A percentile compares a stretch with the other conserved stretches of the same genome.
Evolutionary conservation across 192 early-diverging fungal species (phyloP).

Genomic region (Mortierella claussenii): DNA sequence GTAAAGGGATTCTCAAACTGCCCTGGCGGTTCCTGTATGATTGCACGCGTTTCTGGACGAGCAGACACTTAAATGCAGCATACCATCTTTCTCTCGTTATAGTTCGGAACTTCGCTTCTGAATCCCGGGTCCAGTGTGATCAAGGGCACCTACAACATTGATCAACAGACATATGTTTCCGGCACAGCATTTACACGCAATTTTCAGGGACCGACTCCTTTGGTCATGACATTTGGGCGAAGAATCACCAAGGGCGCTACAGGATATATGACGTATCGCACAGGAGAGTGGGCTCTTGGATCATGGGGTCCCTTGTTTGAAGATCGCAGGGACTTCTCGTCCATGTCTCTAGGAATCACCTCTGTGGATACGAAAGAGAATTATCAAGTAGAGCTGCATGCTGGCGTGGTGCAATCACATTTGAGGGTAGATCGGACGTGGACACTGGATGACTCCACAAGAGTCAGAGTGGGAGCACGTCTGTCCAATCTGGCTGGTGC

Average conservation of each 20-base stretch:
- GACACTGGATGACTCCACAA: constrained; percentile 52
- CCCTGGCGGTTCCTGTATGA: too few species aligned
- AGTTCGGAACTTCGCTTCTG: constrained; percentile 64
- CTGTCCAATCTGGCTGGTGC: constrained; percentile 61
- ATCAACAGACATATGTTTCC: constrained; percentile 69
- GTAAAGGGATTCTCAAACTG: constrained; percentile 37
- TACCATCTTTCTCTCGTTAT: too few species aligned
- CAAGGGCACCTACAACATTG: constrained; percentile 62
- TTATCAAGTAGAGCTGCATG: constrained; percentile 64
- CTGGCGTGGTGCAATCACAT: constrained; percentile 60
- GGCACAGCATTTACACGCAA: constrained; percentile 61
- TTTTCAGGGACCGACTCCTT: constrained; percentile 70
- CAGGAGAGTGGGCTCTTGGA: constrained; percentile 77
- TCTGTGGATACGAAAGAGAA: constrained; percentile 46
- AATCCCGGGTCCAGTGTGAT: constrained; percentile 64
- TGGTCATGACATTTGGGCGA: constrained; percentile 70
- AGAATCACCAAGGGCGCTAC: constrained; percentile 68
- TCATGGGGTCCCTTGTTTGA: constrained; percentile 66
- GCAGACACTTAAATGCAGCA: too few species aligned
- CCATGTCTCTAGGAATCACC: constrained; percentile 60
- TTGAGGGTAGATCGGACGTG: constrained; percentile 60
- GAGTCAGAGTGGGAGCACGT: constrained; percentile 52
- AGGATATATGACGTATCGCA: constrained; percentile 79
- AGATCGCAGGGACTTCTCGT: constrained; percentile 53
- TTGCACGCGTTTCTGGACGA: too few species aligned